Evolutionary conservation across 768 basidiomycete species (phyloP).

Genomic region (Mycena galopus): DNA sequence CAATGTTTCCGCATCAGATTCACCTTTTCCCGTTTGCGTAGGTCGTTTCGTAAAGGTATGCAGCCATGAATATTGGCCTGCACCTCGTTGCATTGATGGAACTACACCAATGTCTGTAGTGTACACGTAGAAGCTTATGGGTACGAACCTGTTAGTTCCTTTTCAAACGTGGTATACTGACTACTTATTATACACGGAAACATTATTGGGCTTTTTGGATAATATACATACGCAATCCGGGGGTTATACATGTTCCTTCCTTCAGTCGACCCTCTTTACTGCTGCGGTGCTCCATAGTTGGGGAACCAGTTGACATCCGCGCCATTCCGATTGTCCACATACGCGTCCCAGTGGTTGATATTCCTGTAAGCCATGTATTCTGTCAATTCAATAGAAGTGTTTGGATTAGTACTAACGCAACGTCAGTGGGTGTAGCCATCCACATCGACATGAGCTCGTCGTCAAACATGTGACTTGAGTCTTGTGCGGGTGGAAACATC

Average conservation of each 20-base stretch:
- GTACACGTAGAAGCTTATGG: too few relatives aligned
- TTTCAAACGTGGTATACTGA: too few relatives aligned
- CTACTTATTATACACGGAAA: too few relatives aligned
- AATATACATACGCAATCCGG: background rate
- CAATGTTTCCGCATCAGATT: too few relatives aligned
- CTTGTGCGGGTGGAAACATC: background rate
- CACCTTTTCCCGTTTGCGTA: too few relatives aligned
- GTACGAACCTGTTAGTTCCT: too few relatives aligned
- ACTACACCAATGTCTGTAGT: too few relatives aligned
- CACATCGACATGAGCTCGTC: conserved; percentile 26
- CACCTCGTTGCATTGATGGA: too few relatives aligned
- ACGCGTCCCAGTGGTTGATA: conserved; percentile 12
- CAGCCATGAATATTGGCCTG: too few relatives aligned
- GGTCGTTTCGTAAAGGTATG: too few relatives aligned
- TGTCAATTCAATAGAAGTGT: background rate
- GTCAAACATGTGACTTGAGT: background rate
- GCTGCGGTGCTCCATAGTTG: background rate
- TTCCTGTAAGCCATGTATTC: background rate
- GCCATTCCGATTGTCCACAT: conserved; percentile 5
- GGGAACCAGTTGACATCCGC: background rate
- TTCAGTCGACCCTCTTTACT: too few relatives aligned
- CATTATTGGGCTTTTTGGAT: too few relatives aligned
- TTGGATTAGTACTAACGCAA: background rate
- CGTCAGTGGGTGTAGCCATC: conserved; percentile 24
- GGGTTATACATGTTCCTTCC: background rate